phyloP scores from a whole-genome alignment of 2,329 filamentous ascomycete species.

The Exophiala sp. region DNA sequence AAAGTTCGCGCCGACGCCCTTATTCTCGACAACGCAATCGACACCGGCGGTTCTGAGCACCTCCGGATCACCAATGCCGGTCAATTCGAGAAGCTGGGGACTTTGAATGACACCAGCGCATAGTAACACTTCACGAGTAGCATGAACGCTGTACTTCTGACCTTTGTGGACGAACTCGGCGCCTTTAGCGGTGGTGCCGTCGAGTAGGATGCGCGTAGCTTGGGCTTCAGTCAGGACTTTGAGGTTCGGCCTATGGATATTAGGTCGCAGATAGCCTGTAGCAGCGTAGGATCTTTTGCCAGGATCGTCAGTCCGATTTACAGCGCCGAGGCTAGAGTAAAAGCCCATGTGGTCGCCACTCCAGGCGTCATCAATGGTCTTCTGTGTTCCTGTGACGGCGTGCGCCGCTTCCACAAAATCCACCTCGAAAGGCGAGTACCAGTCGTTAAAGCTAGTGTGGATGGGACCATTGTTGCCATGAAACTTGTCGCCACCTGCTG shows the following conservation, averaged over 20 bases:
- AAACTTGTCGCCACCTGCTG: slow-evolving; percentile 20
- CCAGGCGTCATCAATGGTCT: slow-evolving; percentile 25
- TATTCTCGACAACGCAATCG: slow-evolving; percentile 40
- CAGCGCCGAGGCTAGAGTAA: slow-evolving; percentile 21
- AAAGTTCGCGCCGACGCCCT: slow-evolving; percentile 47
- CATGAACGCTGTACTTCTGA: slow-evolving; percentile 34
- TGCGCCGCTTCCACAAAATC: slow-evolving; percentile 36
- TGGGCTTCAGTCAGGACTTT: slow-evolving; percentile 45
- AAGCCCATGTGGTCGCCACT: slow-evolving; percentile 25
- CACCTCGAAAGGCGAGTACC: slow-evolving; percentile 37
- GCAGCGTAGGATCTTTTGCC: slow-evolving; percentile 41
- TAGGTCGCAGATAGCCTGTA: slow-evolving; percentile 38
- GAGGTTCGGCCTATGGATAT: slow-evolving; percentile 42
- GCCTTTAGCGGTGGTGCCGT: slow-evolving; percentile 35
- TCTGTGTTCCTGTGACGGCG: slow-evolving; percentile 31
- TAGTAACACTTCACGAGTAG: slow-evolving; percentile 53
- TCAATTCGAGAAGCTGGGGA: slow-evolving; percentile 58
- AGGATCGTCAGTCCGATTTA: slow-evolving; percentile 18
- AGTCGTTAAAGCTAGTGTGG: slow-evolving; percentile 31
- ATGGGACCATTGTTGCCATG: slow-evolving; percentile 29
- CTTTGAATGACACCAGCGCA: slow-evolving; percentile 57
- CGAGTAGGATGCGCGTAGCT: slow-evolving; percentile 35
- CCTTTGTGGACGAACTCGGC: slow-evolving; percentile 43
- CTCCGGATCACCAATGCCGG: slow-evolving; percentile 53
- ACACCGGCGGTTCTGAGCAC: slow-evolving; percentile 42